Percentiles rank a stretch among this genome's conserved stretches.
Conservation (phyloP, 768 basidiomycete species). For the Goffeauzyma gilvescens region DNA sequence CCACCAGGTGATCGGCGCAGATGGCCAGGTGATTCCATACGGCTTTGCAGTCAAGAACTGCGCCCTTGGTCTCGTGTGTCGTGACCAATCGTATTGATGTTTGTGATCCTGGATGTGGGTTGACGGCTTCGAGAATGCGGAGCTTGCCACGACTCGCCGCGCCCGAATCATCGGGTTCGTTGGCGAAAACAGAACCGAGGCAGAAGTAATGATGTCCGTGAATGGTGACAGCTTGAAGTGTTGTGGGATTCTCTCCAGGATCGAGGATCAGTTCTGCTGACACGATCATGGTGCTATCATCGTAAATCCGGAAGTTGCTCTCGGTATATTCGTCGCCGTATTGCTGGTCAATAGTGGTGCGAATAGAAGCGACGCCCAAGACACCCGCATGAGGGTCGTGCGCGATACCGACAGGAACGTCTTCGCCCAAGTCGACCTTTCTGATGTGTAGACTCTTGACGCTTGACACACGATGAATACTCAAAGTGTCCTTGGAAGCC, state of each 20-base stretch:
- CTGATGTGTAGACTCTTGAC: slow-evolving; percentile 28
- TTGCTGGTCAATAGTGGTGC: slow-evolving; percentile 14
- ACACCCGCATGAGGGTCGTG: not conserved
- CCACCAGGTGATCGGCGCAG: slow-evolving; percentile 23
- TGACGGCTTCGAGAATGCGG: slow-evolving; percentile 4
- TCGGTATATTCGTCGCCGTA: slow-evolving; percentile 21
- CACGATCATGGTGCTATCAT: slow-evolving; percentile 12
- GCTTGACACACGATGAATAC: slow-evolving; percentile 17
- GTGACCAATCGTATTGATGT: slow-evolving; percentile 1
- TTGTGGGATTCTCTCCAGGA: slow-evolving; percentile 18
- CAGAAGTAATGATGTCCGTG: slow-evolving; percentile 17
- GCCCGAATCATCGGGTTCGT: slow-evolving; percentile 15
- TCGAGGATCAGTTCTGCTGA: slow-evolving; percentile 15
- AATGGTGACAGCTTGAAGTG: slow-evolving; percentile 14
- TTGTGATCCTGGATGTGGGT: not conserved
- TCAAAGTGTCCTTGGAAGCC: slow-evolving; percentile 12
- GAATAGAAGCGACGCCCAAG: not conserved
- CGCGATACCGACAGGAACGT: slow-evolving; percentile 1
- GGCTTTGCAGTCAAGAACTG: slow-evolving; percentile 21
- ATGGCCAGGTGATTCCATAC: slow-evolving; percentile 26
- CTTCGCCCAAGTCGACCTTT: slow-evolving; percentile 18
- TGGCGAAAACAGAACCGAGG: slow-evolving; percentile 23
- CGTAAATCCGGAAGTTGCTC: slow-evolving; percentile 20
- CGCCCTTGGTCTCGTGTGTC: slow-evolving; percentile 12
- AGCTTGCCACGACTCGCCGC: slow-evolving; percentile 6